A percentile compares a stretch with the other conserved stretches of the same genome.
Conservation (phyloP, 139 green algal species). For the Astrephomene gubernaculifera region DNA sequence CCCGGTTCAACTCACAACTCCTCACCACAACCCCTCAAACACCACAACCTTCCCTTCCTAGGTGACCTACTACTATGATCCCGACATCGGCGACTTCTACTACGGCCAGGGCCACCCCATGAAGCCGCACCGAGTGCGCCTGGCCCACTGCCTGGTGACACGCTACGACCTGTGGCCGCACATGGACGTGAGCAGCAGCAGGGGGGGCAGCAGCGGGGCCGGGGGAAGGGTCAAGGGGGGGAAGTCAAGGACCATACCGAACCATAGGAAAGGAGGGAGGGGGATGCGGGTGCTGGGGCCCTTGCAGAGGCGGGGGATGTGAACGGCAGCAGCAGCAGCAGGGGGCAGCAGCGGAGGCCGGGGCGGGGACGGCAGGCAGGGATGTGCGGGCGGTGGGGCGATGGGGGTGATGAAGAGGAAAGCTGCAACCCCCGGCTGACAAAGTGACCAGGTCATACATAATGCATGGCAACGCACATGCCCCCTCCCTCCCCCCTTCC, state of each 20-base stretch:
- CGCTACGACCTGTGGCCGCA: constrained; percentile 91
- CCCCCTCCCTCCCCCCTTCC: not conserved
- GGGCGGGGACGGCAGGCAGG: not conserved
- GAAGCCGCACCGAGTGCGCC: constrained; percentile 95
- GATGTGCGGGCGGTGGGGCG: not conserved
- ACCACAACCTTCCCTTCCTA: too few relatives aligned
- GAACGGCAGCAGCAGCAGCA: not conserved
- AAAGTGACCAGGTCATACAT: too few relatives aligned
- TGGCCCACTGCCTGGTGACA: constrained; percentile 93
- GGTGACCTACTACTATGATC: constrained; percentile 96
- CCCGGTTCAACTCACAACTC: too few relatives aligned
- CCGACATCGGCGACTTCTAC: constrained; percentile 95
- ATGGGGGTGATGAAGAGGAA: too few relatives aligned
- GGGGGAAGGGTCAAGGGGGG: too few relatives aligned
- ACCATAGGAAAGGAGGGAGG: too few relatives aligned
- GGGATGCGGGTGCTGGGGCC: not conserved
- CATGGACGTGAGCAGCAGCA: constrained; percentile 86
- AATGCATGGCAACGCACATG: not conserved
- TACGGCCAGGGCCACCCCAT: constrained; percentile 93
- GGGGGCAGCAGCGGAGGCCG: not conserved
- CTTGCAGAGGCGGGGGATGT: not conserved
- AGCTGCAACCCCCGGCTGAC: not conserved
- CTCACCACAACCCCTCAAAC: too few relatives aligned
- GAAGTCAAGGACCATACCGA: too few relatives aligned
- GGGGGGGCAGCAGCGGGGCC: too few relatives aligned